Evolutionary conservation across 345 rosid species (phyloP), one percentile per base, ranked within the genome.

Genomic region (Zanthoxylum bungeanum): DNA sequence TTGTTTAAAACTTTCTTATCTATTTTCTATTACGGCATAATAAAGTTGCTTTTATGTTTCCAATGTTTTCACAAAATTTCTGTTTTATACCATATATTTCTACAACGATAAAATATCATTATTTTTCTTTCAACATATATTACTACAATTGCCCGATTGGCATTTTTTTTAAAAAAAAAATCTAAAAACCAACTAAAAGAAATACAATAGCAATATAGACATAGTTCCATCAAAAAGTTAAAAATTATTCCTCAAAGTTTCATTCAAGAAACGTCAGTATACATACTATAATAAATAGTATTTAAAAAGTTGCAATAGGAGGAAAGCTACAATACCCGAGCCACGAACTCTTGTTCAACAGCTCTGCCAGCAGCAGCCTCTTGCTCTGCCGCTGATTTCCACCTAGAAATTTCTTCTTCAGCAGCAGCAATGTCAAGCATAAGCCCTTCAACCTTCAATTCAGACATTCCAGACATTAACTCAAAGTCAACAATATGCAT

Each of bases 351-450:
- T 75, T 86, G 93, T 77, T 95, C 99, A 76, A 95, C 88, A 69
- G 93, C 96, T 86, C 89, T 81, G 55, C 97, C 99, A 12, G 98
- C 99, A 76, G 93, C 97, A 75, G 99, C 98, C 80, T 93, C 99
- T 70, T 96, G 89, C 85, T 93, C 99, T 55, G 98, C 99, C 74
- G 99, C 99, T 49, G 85, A 86, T 90, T 93, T 96, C 99, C 99
- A 96, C 84, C 99, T 87, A 25, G 85, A 69, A 75, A 96, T 96
- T 86, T 96, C 99, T 88, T 93, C 99, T 82, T 93, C 99, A 69
- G 99, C 93, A 65, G 95, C 95, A 80, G 96, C 88, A 76, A 96
- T 89, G 77, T 96, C 98, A 73, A 86, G 81, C 98, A 96, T 92
- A 66, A 96, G 93, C 77, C 98, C 99, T 84, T 96, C 98, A 71